Base-by-base conservation (phyloP, 176 grass and related monocot genomes). In the Cenchrus fungigraminus region DNA sequence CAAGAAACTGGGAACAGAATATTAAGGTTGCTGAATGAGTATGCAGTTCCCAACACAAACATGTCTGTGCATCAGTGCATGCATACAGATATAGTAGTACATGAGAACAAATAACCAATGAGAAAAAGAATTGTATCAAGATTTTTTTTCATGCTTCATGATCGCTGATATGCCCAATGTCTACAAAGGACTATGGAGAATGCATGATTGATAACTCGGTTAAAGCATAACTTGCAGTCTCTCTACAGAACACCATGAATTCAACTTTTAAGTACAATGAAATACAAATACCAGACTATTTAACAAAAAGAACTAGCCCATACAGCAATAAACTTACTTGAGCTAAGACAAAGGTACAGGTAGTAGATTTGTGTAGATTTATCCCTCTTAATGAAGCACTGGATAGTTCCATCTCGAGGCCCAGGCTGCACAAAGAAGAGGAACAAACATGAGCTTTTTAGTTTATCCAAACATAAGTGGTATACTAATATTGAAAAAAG, bases 341-440 rank as follows among this genome's bases (percentile, higher is more conserved):
- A 64, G 80, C 87, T 92, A 73, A 97, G 92, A 58, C 84, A 93
- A 46, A 97, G 86, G 86, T 95, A 97, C 17, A 97, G 75, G 40
- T 76, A 90, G 82, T 97, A 97, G 12, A 79, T 93, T 59, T 94
- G 89, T 53, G 90, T 97, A 73, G 89, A 90, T 88, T 90, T 97
- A 81, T 94, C 91, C 64, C 94, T 87, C 85, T 90, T 92, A 83
- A 97, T 97, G 66, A 97, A 97, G 69, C 94, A 94, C 55, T 94
- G 94, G 20, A 92, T 91, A 42, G 65, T 87, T 40, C 95, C 95
- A 76, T 95, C 92, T n/a, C 88, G 92, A 72, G 92, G 84, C 57
- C 95, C 92, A 82, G 95, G 90, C 95, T 97, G 84, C 62, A 80
- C 29, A 53, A 68, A 87, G 32, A 85, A 77, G 31, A 80, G 15